Base-by-base conservation (phyloP, 2,329 filamentous ascomycete species). In the Ophiosphaerella herpotricha region DNA sequence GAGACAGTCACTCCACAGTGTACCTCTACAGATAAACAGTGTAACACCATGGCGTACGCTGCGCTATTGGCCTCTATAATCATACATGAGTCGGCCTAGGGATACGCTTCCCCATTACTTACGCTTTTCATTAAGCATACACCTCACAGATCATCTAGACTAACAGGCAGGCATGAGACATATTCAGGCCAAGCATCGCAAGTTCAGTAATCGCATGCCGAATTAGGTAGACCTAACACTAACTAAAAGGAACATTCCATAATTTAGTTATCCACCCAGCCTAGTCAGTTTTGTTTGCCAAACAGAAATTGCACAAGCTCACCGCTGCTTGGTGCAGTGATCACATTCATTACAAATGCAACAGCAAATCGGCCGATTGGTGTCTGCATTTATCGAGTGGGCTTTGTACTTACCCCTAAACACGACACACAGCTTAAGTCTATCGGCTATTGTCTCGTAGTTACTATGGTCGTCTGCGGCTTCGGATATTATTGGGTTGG, bases 61-160 rank as follows among this genome's bases (percentile, higher is more conserved):
- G 69, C 67, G 40, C 42, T 77, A 29, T 55, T 77, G 33, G 73
- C 72, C 13, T 23, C 70, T 36, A 76, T 77, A 71, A 63, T 72
- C 0, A 63, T 76, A 16, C 71, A 76, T 58, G 63, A 70, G 14
- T 59, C 66, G 2, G 60, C 60, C 4, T 67, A 59, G 47, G 61
- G 63, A 7, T 56, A 64, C 0, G 73, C 70, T 0, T 60, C 75
- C 33, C 65, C 58, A 0, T 48, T 76, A 36, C 60, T 70, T 46
- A 66, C 67, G 40, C 76, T 71, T 68, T 77, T 75, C 48, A 46
- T 66, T n/a, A 57, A 64, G 39, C 66, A 70, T 48, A 74, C 75
- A 0, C 77, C 77, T 57, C 59, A 70, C 6, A 29, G 26, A 18
- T 18, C 3, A 18, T 18, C 16, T 21, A 5, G 18, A 5, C 18